Evolutionary conservation across 495 filamentous ascomycete genomes (phyloP).

Genomic region (Extremus antarcticus): DNA sequence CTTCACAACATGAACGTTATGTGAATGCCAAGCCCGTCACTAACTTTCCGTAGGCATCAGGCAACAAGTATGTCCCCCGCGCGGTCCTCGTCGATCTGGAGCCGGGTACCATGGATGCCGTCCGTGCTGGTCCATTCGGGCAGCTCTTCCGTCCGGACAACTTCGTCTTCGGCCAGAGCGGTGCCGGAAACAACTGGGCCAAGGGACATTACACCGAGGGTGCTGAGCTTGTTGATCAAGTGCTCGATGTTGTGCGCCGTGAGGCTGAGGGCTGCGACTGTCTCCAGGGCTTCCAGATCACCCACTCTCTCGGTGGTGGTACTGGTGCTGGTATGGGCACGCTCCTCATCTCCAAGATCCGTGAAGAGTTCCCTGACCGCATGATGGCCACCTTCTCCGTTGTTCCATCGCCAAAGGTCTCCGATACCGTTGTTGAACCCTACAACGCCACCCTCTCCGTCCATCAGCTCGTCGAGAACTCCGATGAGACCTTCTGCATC

Average conservation of each 20-base stretch:
- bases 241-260: conserved; percentile 96
- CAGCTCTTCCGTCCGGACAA: conserved; percentile 99
- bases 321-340: conserved; percentile 99
- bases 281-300: conserved; percentile 99
- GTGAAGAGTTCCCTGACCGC: conserved; percentile 99
- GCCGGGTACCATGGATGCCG: conserved; percentile 97
- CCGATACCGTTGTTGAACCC: conserved; percentile 98
- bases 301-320: conserved; percentile 99
- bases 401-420: conserved; percentile 98
- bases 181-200: conserved; percentile 99
- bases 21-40: conserved; percentile 5
- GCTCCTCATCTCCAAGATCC: conserved; percentile 99
- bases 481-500: conserved; percentile 99
- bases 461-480: conserved; percentile 99
- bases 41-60: conserved; percentile 53
- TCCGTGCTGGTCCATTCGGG: conserved; percentile 97
- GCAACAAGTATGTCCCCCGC: conserved; percentile 98
- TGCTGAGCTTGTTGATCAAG: conserved; percentile 96
- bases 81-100: conserved; percentile 99
- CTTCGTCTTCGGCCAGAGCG: conserved; percentile 99
- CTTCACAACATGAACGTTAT: conserved; percentile 15
- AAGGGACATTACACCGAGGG: conserved; percentile 99
- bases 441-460: conserved; percentile 99
- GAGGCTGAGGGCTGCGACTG: conserved; percentile 99
- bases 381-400: conserved; percentile 99